Percentiles rank a stretch among this genome's conserved stretches.
Evolutionary conservation across 768 basidiomycete species (phyloP).

Genomic region (Suillus luteus): DNA sequence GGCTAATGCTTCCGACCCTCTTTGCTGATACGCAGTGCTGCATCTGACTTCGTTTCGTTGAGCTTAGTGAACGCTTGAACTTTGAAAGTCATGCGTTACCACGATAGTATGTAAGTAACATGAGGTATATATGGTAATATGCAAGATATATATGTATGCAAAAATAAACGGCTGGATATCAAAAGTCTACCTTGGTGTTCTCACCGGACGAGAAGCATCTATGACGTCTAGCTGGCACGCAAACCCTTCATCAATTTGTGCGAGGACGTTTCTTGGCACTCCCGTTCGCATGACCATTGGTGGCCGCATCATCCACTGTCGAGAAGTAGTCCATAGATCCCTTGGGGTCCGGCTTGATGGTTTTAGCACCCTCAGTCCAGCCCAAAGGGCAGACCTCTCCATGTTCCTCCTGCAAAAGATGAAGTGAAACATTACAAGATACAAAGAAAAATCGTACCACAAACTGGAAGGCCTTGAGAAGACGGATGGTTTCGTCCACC

Average conservation of each 20-base stretch:
- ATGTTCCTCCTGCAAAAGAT: conserved; percentile 63
- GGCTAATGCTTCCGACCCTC: background rate
- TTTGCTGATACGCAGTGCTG: background rate
- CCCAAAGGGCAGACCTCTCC: conserved; percentile 94
- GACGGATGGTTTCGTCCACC: conserved; percentile 88
- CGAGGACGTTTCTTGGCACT: conserved; percentile 60
- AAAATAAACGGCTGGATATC: background rate
- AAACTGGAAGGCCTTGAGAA: conserved; percentile 94
- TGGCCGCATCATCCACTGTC: conserved; percentile 27
- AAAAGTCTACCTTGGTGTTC: background rate
- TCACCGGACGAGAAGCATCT: background rate
- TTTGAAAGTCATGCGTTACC: background rate
- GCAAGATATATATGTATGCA: background rate
- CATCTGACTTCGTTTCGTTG: background rate
- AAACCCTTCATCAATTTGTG: conserved; percentile 39
- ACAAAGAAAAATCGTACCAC: conserved; percentile 47
- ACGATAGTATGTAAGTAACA: background rate
- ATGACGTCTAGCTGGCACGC: background rate
- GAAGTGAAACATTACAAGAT: conserved; percentile 7
- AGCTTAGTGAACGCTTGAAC: background rate
- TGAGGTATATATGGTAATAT: conserved; percentile 2
- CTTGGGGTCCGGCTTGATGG: conserved; percentile 79
- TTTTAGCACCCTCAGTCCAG: conserved; percentile 81
- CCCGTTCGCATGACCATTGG: conserved; percentile 40
- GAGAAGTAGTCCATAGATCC: conserved; percentile 76